A percentile compares a stretch with the other conserved stretches of the same genome.
These are phyloP conservation scores for Ascochyta fabae DNA, from an alignment of 2,329 filamentous ascomycete genomes.

Conservation along the genomic window DNA sequence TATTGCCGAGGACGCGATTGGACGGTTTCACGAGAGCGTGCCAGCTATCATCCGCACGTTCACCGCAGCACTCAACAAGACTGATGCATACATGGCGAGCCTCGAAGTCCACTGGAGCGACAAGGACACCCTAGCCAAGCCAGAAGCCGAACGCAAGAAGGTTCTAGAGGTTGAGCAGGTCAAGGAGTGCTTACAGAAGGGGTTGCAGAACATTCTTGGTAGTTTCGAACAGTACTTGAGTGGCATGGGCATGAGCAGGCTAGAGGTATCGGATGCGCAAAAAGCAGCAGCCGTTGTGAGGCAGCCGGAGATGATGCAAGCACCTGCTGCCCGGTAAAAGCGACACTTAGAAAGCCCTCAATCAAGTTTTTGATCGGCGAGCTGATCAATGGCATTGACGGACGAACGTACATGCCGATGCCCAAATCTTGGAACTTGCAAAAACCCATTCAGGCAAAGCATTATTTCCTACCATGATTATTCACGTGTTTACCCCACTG, in stretches of 20 bases:
- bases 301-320: conserved; percentile 35
- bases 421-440: background rate
- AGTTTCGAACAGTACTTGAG: conserved; percentile 77
- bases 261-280: conserved; percentile 71
- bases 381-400: background rate
- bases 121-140: conserved; percentile 58
- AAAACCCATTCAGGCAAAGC: background rate
- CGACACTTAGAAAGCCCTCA: background rate
- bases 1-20: conserved; percentile 80
- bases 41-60: conserved; percentile 75
- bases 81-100: conserved; percentile 69
- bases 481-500: no score
- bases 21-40: conserved; percentile 84
- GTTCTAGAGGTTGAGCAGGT: conserved; percentile 74
- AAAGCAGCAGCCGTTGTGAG: conserved; percentile 27
- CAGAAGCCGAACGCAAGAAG: conserved; percentile 52
- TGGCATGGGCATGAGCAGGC: conserved; percentile 71
- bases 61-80: conserved; percentile 69
- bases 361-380: background rate
- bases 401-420: background rate
- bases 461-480: no score
- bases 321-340: background rate
- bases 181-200: conserved; percentile 67
- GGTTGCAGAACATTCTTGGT: conserved; percentile 69
- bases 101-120: conserved; percentile 82